These are phyloP conservation scores for Hypomyces rosellus DNA, from an alignment of 2,329 filamentous ascomycete genomes.

Conservation along the genomic window DNA sequence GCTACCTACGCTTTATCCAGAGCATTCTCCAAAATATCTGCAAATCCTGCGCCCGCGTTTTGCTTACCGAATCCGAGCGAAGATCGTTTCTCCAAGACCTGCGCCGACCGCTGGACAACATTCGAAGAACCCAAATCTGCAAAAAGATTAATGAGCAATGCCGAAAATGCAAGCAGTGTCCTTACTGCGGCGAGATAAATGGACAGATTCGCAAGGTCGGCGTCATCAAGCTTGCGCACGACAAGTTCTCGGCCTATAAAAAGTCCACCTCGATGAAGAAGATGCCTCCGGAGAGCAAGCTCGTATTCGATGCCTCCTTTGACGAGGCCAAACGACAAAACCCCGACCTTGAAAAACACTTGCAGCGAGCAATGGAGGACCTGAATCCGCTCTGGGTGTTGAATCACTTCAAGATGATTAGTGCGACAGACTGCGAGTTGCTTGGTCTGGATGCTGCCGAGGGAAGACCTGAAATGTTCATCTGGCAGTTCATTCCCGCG, in stretches of 20 bases:
- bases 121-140: conserved; percentile 74
- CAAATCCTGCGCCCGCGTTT: conserved; percentile 80
- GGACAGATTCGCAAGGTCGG: conserved; percentile 88
- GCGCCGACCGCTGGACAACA: conserved; percentile 77
- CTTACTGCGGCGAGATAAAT: conserved; percentile 74
- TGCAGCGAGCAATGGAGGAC: conserved; percentile 90
- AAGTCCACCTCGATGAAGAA: conserved; percentile 84
- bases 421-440: conserved; percentile 79
- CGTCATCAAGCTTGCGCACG: conserved; percentile 89
- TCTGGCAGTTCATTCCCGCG: conserved; percentile 94
- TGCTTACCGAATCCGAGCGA: conserved; percentile 75
- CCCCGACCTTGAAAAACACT: conserved; percentile 80
- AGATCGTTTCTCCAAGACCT: conserved; percentile 73
- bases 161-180: conserved; percentile 77
- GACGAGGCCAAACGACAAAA: conserved; percentile 69
- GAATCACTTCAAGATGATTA: conserved; percentile 86
- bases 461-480: conserved; percentile 89
- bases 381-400: conserved; percentile 83
- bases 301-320: conserved; percentile 82
- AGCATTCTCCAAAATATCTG: conserved; percentile 91
- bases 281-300: conserved; percentile 71
- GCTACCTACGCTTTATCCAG: conserved; percentile 90
- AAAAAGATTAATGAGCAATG: conserved; percentile 89
- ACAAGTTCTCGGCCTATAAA: conserved; percentile 85
- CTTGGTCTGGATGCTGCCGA: conserved; percentile 82